Evolutionary conservation across 768 basidiomycete species (phyloP).

Genomic region (Macrolepiota dolichaula): DNA sequence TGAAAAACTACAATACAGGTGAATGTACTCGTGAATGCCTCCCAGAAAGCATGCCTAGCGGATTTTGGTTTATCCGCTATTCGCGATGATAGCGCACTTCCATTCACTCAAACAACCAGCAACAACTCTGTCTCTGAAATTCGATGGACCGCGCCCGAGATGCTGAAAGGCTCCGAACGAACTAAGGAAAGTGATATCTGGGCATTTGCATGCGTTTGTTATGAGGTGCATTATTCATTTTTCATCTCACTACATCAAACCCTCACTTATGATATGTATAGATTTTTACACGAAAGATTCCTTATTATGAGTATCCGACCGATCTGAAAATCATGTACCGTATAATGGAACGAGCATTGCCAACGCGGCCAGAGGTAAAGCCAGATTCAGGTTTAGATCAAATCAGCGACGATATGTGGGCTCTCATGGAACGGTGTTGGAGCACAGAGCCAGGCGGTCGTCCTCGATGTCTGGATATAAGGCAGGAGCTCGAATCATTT

Average conservation of each 20-base stretch:
- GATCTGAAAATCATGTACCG: neutral
- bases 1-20: neutral
- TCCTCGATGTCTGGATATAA: neutral
- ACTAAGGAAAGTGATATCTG: constrained; percentile 17
- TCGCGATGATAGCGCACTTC: constrained; percentile 1
- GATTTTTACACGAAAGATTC: neutral
- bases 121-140: neutral
- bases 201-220: constrained; percentile 17
- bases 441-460: neutral
- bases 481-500: neutral
- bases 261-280: neutral
- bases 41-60: constrained; percentile 10
- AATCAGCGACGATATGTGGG: neutral
- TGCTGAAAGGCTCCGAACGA: constrained; percentile 1
- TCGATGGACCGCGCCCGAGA: constrained; percentile 21
- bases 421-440: neutral
- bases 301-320: neutral
- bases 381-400: neutral
- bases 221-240: constrained; percentile 12
- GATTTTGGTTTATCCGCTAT: constrained; percentile 18
- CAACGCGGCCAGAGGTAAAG: neutral
- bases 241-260: neutral
- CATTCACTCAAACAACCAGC: neutral
- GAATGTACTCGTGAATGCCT: neutral
- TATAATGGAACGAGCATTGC: neutral